Evolutionary conservation across 345 rosid genomes (phyloP), one percentile per base, ranked within the genome.

Genomic region (Laguncularia racemosa): DNA sequence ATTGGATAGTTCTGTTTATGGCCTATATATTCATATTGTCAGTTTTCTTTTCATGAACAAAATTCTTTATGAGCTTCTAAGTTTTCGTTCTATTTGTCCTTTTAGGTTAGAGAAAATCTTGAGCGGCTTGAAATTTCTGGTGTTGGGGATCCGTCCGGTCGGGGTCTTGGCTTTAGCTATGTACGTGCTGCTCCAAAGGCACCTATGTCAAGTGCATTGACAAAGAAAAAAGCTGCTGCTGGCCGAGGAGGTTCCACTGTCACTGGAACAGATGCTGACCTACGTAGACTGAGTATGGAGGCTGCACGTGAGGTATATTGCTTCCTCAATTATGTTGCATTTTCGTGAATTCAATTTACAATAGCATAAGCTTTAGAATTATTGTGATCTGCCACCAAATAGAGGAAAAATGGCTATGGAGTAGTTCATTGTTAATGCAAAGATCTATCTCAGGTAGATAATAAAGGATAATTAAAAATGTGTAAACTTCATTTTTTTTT

Each of bases 191-290:
- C 85, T 75, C 90, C 92, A 50, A 93, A 93, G 75, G 88, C 95
- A 66, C 86, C 97, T 46, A 55, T 86, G 81, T 79, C 91, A 20
- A 89, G 81, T 57, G 84, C 96, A 63, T 64, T 77, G 70, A 58
- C 71, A 54, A 93, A 85, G 74, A 93, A 85, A 76, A 93, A 93
- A 61, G 81, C 89, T 63, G 95, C 90, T 52, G 87, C 88, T 46
- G 69, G 74, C 73, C 86, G 92, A 59, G 96, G 93, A 66, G 92
- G 88, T 67, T 73, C 99, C 62, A 84, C 88, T 44, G 96, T 93
- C 40, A 89, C 99, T 57, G 97, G 99, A 53, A 89, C 99, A 56
- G 99, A 93, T 87, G 97, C 99, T 64, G 99, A 93, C 73, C 85
- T 93, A 59, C 99, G 97, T 52, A 82, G 99, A 74, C 70, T 93